phyloP scores from a whole-genome alignment of 139 green algal genomes.

The Eudorina sp. region DNA sequence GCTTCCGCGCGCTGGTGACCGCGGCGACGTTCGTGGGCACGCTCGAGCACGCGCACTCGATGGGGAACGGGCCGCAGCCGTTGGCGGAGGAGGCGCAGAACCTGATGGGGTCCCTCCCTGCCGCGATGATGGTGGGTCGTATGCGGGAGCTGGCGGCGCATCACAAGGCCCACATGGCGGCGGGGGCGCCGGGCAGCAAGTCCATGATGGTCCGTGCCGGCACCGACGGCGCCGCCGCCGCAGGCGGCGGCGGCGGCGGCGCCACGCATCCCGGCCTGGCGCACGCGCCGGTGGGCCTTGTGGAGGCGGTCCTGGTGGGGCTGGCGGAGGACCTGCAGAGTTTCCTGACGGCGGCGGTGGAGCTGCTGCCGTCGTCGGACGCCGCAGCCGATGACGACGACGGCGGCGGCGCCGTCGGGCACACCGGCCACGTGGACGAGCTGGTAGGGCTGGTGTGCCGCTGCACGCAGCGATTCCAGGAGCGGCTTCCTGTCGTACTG shows the following conservation, averaged over 20 bases:
- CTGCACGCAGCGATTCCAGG: slow-evolving; percentile 49
- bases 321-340: slow-evolving; percentile 38
- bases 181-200: background rate
- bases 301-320: slow-evolving; percentile 40
- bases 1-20: background rate
- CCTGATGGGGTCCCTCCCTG: slow-evolving; percentile 32
- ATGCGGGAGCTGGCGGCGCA: slow-evolving; percentile 36
- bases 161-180: background rate
- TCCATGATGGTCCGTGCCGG: background rate
- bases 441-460: slow-evolving; percentile 39
- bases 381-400: background rate
- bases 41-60: background rate
- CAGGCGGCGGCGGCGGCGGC: background rate
- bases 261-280: background rate
- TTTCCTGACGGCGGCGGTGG: slow-evolving; percentile 32
- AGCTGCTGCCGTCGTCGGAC: slow-evolving; percentile 26
- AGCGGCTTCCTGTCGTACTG: slow-evolving; percentile 37
- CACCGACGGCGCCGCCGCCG: background rate
- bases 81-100: background rate
- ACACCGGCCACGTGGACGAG: slow-evolving; percentile 35
- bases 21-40: background rate
- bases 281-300: slow-evolving; percentile 24
- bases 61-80: background rate
- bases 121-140: slow-evolving; percentile 33
- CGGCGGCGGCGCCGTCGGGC: background rate